These are phyloP conservation scores for Spinacia oleracea DNA, from an alignment of 179 eudicot species.

Conservation along the genomic window DNA sequence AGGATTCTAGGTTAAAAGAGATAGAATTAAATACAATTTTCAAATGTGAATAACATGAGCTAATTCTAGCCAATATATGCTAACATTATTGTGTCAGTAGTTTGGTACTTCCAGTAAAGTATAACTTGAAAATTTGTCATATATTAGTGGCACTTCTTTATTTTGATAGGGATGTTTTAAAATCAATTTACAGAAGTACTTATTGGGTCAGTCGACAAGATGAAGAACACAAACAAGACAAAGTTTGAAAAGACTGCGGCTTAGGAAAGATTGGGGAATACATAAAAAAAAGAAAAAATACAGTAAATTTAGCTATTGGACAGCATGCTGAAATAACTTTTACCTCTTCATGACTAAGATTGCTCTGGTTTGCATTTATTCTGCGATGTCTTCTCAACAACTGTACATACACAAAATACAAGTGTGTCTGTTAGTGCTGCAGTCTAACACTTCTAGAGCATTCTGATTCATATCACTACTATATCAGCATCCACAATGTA, in stretches of 20 bases:
- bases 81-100: background rate
- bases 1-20: background rate
- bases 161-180: too few species aligned
- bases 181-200: background rate
- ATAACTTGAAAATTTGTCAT: background rate
- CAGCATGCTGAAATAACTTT: background rate
- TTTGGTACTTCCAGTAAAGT: background rate
- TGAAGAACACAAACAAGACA: background rate
- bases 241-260: background rate
- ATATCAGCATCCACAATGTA: background rate
- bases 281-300: background rate
- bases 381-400: conserved; percentile 86
- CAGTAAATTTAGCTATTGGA: background rate
- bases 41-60: background rate
- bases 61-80: background rate
- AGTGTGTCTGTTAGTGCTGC: background rate
- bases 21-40: background rate
- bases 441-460: conserved; percentile 2
- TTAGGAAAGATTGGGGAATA: background rate
- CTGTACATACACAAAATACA: conserved; percentile 38
- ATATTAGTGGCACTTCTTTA: background rate
- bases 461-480: background rate
- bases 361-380: conserved; percentile 49
- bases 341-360: conserved; percentile 81
- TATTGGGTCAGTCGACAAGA: background rate